phyloP scores from a whole-genome alignment of 73 alveolate genomes.

The Paramecium octaurelia region DNA sequence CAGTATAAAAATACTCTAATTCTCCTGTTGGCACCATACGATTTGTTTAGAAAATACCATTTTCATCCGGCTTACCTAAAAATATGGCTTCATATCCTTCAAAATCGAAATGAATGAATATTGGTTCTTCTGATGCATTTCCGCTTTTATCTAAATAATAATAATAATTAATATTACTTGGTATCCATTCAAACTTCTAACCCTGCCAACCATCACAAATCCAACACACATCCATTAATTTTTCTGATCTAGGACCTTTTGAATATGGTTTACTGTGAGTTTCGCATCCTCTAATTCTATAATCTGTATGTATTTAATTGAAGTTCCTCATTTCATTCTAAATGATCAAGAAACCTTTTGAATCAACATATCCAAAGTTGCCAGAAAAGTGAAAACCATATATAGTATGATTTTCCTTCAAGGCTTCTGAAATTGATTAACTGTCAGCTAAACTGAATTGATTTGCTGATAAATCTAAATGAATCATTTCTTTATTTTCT shows the following conservation, averaged over 20 bases:
- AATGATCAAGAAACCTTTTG: constrained; percentile 24
- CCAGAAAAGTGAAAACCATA: constrained; percentile 60
- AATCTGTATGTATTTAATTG: neutral
- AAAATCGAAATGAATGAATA: constrained; percentile 49
- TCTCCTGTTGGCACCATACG: constrained; percentile 56
- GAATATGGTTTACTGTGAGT: constrained; percentile 13
- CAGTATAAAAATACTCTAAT: constrained; percentile 39
- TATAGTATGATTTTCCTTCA: neutral
- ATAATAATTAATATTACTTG: neutral
- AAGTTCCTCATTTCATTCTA: neutral
- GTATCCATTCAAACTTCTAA: constrained; percentile 11
- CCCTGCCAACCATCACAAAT: constrained; percentile 61
- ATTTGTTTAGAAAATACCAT: neutral
- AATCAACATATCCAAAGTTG: constrained; percentile 50
- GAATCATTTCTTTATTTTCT: constrained; percentile 10
- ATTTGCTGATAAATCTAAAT: constrained; percentile 39
- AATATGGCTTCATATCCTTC: constrained; percentile 50
- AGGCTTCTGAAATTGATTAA: neutral
- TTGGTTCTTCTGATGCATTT: constrained; percentile 37
- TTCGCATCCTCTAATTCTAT: neutral
- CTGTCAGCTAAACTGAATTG: neutral
- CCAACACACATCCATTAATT: constrained; percentile 47
- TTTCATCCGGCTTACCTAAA: constrained; percentile 22
- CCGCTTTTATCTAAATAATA: constrained; percentile 11
- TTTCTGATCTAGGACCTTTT: neutral